Base-by-base conservation (phyloP, 2,329 filamentous ascomycete species). In the Ophiobolus disseminans region DNA sequence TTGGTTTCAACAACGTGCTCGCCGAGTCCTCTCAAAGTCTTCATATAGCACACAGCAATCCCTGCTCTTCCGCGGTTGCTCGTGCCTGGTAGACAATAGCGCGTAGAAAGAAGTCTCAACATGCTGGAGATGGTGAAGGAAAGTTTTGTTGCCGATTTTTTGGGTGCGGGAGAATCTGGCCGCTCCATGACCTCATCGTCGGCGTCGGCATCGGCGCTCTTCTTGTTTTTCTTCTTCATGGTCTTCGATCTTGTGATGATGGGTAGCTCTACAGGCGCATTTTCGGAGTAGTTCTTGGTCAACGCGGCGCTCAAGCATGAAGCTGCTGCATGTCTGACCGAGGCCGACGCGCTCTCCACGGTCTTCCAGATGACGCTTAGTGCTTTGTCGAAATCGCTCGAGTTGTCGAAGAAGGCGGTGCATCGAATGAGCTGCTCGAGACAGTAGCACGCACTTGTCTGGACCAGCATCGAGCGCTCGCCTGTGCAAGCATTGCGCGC, bases 341-440 rank as follows among this genome's bases (percentile, higher is more conserved):
- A 82, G 0, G 86, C 76, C 39, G 87, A 89, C 1, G 85, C 74
- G 26, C 87, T 92, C 61, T 99, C 94, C 50, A 95, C 87, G 0
- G 88, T 83, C 73, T 96, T 97, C 82, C 91, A 94, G 13, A 95
- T 77, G 5, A 88, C 85, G 25, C 83, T 83, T 73, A 93, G 91
- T 16, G 97, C 75, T 69, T 89, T 91, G 60, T 99, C 94, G 66
- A 96, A 96, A 68, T 99, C 94, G 69, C 82, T 87, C 11, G 88
- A 85, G 65, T 95, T 96, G 66, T 91, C 87, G 67, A 97, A 97
- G 69, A 90, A 95, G 0, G 82, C 74, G 0, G 92, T 97, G 53
- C 83, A 78, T 47, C 83, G 86, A 17, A 89, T 77, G 39, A 97
- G 77, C 45, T 86, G 80, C 66, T 89, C 87, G 54, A 99, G 76